Base-by-base conservation (phyloP, 257 asterid species). In the Petrea volubilis region DNA sequence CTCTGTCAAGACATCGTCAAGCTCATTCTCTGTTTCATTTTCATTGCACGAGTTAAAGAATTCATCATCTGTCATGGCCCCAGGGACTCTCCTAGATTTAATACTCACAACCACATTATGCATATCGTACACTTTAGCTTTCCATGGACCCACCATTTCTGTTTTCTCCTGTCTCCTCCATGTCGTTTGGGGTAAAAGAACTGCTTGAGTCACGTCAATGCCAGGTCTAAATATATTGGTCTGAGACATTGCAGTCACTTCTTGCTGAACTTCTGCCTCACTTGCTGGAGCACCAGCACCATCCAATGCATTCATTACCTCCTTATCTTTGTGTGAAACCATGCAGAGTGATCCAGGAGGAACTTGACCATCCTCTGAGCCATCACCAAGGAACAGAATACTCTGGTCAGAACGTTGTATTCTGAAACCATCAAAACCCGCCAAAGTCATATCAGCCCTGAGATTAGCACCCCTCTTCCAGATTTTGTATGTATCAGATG, bases 381-480 rank as follows among this genome's bases (percentile, higher is more conserved):
- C 99, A 80, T 95, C 98, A 41, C 99, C 99, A 53, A 95, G 93
- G 79, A 95, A 95, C 31, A 95, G 80, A 84, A 95, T 58, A 74
- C 94, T 95, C 87, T 95, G 99, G 68, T 95, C 98, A 0, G 98
- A 84, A 15, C 99, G 95, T 66, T 95, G 99, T 62, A 92, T 88
- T 64, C 87, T 83, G 74, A 95, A 87, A 40, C 99, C 98, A 74
- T 95, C 99, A 49, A 95, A 95, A 29, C 99, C 99, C 52, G 98
- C 96, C 74, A 95, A 81, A 57, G 97, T 92, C 99, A 95, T 90
- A 68, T 95, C 99, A 28, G 99, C 97, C 79, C 99, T 81, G 73
- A 95, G 64, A 80, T 95, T 95, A 2, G 96, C 92, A 43, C 99
- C 99, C 69, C 97, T 83, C 75, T 92, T 95, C 99, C 99, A 95